Evolutionary conservation across 2,329 filamentous ascomycete species (phyloP), one percentile per base, ranked within the genome.

Genomic region (Hypomyces rosellus): DNA sequence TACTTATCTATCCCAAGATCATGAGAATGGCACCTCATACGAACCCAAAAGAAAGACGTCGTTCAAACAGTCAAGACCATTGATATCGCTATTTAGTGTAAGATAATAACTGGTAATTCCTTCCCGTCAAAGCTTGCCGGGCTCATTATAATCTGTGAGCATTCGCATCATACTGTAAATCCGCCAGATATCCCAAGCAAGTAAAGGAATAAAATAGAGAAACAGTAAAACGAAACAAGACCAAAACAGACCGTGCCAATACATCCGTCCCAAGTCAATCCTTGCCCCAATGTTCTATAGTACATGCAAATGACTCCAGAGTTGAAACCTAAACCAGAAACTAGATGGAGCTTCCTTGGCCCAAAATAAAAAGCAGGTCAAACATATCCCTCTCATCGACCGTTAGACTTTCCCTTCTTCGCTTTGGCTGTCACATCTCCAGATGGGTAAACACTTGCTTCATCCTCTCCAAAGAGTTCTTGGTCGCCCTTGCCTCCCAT

Each of bases 401-500:
- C 56, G 7, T 58, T 61, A 34, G 55, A 51, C 53, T 68, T 65
- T 14, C 45, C 57, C 36, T 60, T 64, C 53, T 65, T 67, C 20
- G 55, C 51, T 48, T 65, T 68, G 12, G 47, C 51, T 37, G 55
- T 54, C 22, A 58, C 58, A 11, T 70, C 66, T 14, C 57, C 61
- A 45, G 48, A 65, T 12, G 73, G 65, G 58, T 81, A 82, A 51
- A 75, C 69, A 59, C 75, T 80, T 36, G 62, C 67, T 20, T 64
- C 65, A 48, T 88, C 85, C 45, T 88, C 74, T 9, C 78, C 81
- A 64, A 84, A 96, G 13, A 96, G 74, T 40, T 78, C 74, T 66
- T 89, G 82, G 61, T 97, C 92, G 5, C 90, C 92, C 61, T 87
- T 88, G 14, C 89, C 89, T 37, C 92, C 92, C 74, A 95, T 78